Conservation (phyloP, 1,284 basidiomycete genomes). For the Tylopilus orsonianus region DNA sequence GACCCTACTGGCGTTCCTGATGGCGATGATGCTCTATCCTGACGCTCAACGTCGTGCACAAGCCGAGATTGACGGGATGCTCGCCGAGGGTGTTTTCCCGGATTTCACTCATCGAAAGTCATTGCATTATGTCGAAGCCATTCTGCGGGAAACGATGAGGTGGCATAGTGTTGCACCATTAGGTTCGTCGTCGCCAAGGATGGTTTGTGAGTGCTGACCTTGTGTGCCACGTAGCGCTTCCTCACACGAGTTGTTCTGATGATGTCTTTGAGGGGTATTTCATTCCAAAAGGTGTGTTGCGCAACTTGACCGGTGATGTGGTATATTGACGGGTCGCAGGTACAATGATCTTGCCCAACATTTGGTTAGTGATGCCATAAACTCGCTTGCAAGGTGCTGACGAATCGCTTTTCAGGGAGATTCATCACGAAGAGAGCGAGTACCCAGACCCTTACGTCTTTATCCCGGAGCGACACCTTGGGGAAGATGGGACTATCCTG, state of each 20-base stretch:
- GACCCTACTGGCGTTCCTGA: slow-evolving; percentile 25
- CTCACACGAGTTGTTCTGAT: slow-evolving; percentile 28
- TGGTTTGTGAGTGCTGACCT: slow-evolving; percentile 8
- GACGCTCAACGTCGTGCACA: slow-evolving; percentile 33
- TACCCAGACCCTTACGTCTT: slow-evolving; percentile 28
- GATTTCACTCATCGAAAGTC: slow-evolving; percentile 28
- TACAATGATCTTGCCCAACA: slow-evolving; percentile 29
- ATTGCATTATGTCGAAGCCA: slow-evolving; percentile 33
- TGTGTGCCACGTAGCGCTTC: slow-evolving; percentile 22
- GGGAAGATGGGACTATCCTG: slow-evolving; percentile 24
- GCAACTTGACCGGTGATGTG: background rate
- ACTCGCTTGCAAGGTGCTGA: background rate
- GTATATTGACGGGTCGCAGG: slow-evolving; percentile 19
- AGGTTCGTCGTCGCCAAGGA: slow-evolving; percentile 15
- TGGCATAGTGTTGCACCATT: slow-evolving; percentile 34
- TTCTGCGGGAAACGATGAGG: slow-evolving; percentile 35
- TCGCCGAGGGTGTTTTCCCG: slow-evolving; percentile 22
- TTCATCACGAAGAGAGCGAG: slow-evolving; percentile 33
- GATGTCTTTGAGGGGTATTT: slow-evolving; percentile 35
- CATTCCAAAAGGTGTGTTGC: slow-evolving; percentile 32
- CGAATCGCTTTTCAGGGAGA: slow-evolving; percentile 20
- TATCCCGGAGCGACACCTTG: slow-evolving; percentile 29
- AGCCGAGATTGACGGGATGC: slow-evolving; percentile 30
- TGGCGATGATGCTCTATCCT: slow-evolving; percentile 35
- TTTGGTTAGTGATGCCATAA: slow-evolving; percentile 28